Percentiles rank a stretch among this genome's conserved stretches.
These are phyloP conservation scores for Blepharisma undulans DNA, from an alignment of 169 alveolate species.

Conservation along the genomic window DNA sequence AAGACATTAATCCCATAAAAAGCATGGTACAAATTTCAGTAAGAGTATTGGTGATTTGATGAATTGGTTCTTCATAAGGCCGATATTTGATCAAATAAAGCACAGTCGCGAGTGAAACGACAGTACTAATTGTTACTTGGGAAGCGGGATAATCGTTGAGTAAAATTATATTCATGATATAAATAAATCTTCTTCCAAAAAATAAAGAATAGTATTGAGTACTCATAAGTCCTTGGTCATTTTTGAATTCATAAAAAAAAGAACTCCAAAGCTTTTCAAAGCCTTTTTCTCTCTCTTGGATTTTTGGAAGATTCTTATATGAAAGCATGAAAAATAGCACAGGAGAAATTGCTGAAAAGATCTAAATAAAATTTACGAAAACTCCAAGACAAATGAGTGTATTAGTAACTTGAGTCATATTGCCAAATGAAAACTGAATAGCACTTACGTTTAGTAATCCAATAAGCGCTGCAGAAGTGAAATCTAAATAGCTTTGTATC, in stretches of 20 bases:
- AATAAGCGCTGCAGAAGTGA: not conserved
- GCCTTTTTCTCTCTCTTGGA: not conserved
- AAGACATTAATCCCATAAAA: not conserved
- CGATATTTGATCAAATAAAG: not conserved
- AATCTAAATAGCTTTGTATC: not conserved
- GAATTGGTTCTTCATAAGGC: not conserved
- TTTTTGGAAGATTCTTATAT: not conserved
- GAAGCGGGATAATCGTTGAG: not conserved
- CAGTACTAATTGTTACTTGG: not conserved
- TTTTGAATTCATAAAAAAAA: constrained; percentile 26
- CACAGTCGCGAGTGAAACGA: not conserved
- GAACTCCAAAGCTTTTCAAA: not conserved
- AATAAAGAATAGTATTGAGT: not conserved
- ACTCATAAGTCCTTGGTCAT: constrained; percentile 13
- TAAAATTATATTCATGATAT: not conserved
- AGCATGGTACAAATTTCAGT: not conserved
- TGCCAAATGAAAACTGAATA: not conserved
- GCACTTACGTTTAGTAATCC: not conserved
- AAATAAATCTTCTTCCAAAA: not conserved
- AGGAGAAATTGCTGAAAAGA: not conserved
- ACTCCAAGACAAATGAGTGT: not conserved
- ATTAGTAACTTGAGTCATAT: not conserved
- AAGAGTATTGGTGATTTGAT: not conserved
- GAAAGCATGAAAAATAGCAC: not conserved
- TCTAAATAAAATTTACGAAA: not conserved